A percentile compares a stretch with the other conserved stretches of the same genome.
These are phyloP conservation scores for Mycena albidolilacea DNA, from an alignment of 768 basidiomycete species.

Conservation along the genomic window DNA sequence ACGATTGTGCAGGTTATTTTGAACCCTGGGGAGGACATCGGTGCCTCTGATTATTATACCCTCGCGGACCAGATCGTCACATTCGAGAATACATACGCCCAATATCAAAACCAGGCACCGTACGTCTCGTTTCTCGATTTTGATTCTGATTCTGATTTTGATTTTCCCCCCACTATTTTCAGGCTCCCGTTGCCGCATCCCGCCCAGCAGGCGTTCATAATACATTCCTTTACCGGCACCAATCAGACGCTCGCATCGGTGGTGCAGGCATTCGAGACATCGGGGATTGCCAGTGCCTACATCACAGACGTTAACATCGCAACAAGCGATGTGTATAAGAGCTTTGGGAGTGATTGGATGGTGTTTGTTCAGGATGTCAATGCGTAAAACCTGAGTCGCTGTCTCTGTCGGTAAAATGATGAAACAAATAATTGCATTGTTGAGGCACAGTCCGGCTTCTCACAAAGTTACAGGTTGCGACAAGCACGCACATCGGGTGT, in stretches of 20 bases:
- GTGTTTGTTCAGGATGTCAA: conserved; percentile 17
- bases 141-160: conserved; percentile 1
- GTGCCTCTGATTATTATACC: no score
- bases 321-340: conserved; percentile 6
- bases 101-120: conserved; percentile 19
- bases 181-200: conserved; percentile 23
- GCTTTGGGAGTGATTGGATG: conserved; percentile 21
- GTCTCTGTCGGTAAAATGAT: no score
- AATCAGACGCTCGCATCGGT: conserved; percentile 20
- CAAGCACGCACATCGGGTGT: no score
- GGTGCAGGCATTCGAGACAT: conserved; percentile 9
- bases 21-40: no score
- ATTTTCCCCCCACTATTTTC: background rate
- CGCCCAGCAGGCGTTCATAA: conserved; percentile 30
- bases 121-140: conserved; percentile 15
- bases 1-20: conserved; percentile 9
- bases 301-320: conserved; percentile 15
- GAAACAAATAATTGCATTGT: no score
- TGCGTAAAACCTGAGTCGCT: no score
- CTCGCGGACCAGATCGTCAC: background rate
- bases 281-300: conserved; percentile 13
- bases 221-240: conserved; percentile 10
- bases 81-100: conserved; percentile 20
- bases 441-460: no score
- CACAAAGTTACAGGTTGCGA: no score